These are phyloP conservation scores for Vitis rotundifolia DNA, from an alignment of 164 flowering plant genomes.

Conservation along the genomic window DNA sequence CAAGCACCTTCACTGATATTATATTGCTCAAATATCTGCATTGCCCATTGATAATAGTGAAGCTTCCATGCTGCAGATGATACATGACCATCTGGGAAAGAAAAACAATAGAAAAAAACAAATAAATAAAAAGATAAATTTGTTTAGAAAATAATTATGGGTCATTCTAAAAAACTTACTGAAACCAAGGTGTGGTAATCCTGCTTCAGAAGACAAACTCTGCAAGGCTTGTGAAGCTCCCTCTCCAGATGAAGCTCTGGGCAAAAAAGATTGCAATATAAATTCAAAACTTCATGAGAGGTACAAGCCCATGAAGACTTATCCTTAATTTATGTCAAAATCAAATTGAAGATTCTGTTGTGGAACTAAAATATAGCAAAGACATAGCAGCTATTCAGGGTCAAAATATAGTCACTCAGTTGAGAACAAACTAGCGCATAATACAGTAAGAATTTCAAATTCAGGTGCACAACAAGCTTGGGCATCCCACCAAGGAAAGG, in stretches of 20 bases:
- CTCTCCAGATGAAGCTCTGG: conserved; percentile 80
- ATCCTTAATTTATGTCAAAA: too few species aligned
- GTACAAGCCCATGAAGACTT: neutral
- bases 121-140: neutral
- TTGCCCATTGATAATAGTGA: conserved; percentile 90
- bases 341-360: too few species aligned
- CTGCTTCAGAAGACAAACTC: conserved; percentile 57
- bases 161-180: conserved; percentile 31
- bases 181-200: conserved; percentile 45
- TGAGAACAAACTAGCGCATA: too few species aligned
- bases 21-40: conserved; percentile 94
- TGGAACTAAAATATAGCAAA: too few species aligned
- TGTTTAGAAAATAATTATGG: neutral
- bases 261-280: neutral
- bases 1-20: conserved; percentile 81
- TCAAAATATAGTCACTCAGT: too few species aligned
- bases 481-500: too few species aligned
- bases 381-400: too few species aligned
- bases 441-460: too few species aligned
- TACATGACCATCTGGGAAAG: conserved; percentile 34
- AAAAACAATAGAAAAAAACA: conserved; percentile 5
- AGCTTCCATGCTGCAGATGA: conserved; percentile 81
- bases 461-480: too few species aligned
- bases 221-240: conserved; percentile 67
- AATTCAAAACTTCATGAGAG: neutral